A percentile compares a stretch with the other conserved stretches of the same genome.
phyloP scores from a whole-genome alignment of 345 rosid species.

The Hirschfeldia incana region DNA sequence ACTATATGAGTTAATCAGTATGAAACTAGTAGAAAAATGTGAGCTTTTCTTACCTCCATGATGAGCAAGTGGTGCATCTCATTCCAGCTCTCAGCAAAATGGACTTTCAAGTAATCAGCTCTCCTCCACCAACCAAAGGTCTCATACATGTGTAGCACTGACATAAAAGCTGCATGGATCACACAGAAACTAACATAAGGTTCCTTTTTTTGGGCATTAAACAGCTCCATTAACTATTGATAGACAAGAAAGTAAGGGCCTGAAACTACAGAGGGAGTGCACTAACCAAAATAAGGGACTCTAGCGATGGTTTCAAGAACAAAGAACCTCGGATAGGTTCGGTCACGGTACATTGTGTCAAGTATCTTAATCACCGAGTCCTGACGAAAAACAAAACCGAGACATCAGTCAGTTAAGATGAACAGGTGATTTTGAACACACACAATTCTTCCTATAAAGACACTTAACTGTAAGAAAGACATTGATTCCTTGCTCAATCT shows the following conservation, averaged over 20 bases:
- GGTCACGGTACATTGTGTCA: slow-evolving; percentile 72
- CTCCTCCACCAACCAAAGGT: slow-evolving; percentile 99
- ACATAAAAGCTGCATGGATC: slow-evolving; percentile 72
- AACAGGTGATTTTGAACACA: background rate
- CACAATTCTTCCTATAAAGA: background rate
- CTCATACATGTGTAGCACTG: slow-evolving; percentile 97
- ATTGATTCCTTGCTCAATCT: slow-evolving; percentile 75
- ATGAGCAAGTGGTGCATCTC: slow-evolving; percentile 99
- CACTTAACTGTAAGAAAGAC: slow-evolving; percentile 73
- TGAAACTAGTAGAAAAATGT: background rate
- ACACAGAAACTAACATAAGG: slow-evolving; percentile 10
- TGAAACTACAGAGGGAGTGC: background rate
- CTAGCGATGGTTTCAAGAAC: slow-evolving; percentile 97
- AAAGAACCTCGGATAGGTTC: slow-evolving; percentile 86
- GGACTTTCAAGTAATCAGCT: slow-evolving; percentile 93
- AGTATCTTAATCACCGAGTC: slow-evolving; percentile 89
- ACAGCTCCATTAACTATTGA: background rate
- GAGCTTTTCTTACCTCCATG: slow-evolving; percentile 84
- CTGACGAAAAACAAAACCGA: slow-evolving; percentile 44
- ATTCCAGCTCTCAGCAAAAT: slow-evolving; percentile 99
- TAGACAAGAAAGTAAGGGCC: slow-evolving; percentile 1
- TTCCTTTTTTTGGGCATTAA: background rate
- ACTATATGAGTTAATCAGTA: background rate
- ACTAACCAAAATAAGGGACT: slow-evolving; percentile 94
- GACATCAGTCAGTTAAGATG: background rate